Evolutionary conservation across 2,329 filamentous ascomycete genomes (phyloP).

Genomic region (Rutstroemia sp.): DNA sequence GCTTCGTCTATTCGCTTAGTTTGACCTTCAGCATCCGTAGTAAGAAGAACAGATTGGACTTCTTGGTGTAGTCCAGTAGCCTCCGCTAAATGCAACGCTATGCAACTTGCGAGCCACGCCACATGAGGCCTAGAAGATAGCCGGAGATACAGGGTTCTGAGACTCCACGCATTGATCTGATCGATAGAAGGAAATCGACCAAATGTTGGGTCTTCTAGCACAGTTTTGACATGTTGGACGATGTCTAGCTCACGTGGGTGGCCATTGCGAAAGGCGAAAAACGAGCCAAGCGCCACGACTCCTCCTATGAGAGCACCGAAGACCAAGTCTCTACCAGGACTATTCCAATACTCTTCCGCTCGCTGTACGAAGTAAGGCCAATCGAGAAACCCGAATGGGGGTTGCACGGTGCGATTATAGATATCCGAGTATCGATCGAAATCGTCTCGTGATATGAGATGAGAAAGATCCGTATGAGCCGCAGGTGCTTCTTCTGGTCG

Average conservation of each 20-base stretch:
- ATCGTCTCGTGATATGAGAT: slow-evolving; percentile 11
- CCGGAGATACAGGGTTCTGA: slow-evolving; percentile 24
- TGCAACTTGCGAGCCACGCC: slow-evolving; percentile 24
- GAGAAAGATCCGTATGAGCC: slow-evolving; percentile 16
- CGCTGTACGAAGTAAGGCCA: slow-evolving; percentile 20
- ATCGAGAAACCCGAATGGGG: slow-evolving; percentile 29
- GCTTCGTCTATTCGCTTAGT: slow-evolving; percentile 4
- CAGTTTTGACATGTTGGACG: slow-evolving; percentile 18
- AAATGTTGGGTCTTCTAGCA: slow-evolving; percentile 17
- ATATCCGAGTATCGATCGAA: slow-evolving; percentile 18
- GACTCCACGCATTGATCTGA: slow-evolving; percentile 20
- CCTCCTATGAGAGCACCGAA: slow-evolving; percentile 31
- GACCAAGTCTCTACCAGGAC: slow-evolving; percentile 20
- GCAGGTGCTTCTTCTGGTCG: slow-evolving; percentile 20
- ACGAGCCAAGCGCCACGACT: slow-evolving; percentile 30
- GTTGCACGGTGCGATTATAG: slow-evolving; percentile 27
- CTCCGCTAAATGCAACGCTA: slow-evolving; percentile 26
- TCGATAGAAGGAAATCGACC: slow-evolving; percentile 13
- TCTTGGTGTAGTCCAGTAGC: slow-evolving; percentile 25
- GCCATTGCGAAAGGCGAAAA: slow-evolving; percentile 26
- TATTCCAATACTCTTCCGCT: slow-evolving; percentile 28
- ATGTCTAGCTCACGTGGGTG: slow-evolving; percentile 24
- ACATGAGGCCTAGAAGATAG: slow-evolving; percentile 24
- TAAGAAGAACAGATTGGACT: slow-evolving; percentile 9
- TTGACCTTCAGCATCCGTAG: slow-evolving; percentile 1